Evolutionary conservation across 805 yeast genomes (phyloP).

Genomic region (Sugiyamaella mastotermitis): DNA sequence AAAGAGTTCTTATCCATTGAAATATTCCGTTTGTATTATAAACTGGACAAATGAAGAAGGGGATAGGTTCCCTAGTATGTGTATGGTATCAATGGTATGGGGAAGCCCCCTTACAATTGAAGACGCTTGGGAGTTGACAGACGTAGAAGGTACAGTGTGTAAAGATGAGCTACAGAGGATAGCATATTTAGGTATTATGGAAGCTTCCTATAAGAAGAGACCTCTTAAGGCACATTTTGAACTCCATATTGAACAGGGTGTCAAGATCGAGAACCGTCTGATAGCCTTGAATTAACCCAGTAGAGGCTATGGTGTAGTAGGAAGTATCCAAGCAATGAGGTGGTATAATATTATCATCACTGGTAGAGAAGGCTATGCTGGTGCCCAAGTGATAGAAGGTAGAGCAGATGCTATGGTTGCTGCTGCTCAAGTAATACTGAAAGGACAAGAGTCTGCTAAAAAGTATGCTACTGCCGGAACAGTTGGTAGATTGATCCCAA

Average conservation of each 20-base stretch:
- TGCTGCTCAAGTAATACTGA: constrained; percentile 49
- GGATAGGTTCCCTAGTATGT: constrained; percentile 60
- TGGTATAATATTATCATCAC: constrained; percentile 51
- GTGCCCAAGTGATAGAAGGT: constrained; percentile 58
- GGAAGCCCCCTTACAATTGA: constrained; percentile 44
- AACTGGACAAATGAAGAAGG: constrained; percentile 78
- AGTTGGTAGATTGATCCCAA: constrained; percentile 49
- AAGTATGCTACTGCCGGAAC: constrained; percentile 47
- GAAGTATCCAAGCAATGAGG: constrained; percentile 57
- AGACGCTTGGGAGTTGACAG: constrained; percentile 43
- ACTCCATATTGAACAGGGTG: constrained; percentile 72
- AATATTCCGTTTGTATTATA: constrained; percentile 56
- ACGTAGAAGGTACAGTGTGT: constrained; percentile 46
- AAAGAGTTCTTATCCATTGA: constrained; percentile 50
- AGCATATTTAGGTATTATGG: constrained; percentile 51
- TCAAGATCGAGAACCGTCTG: constrained; percentile 51
- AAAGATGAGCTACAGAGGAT: constrained; percentile 50
- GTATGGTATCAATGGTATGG: constrained; percentile 65
- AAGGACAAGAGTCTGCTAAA: constrained; percentile 49
- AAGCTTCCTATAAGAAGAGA: constrained; percentile 42
- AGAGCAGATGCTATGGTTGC: constrained; percentile 58
- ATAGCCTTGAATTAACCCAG: constrained; percentile 46
- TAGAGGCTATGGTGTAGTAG: constrained; percentile 56
- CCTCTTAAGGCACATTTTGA: constrained; percentile 67
- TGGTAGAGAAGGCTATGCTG: constrained; percentile 67